Base-by-base conservation (phyloP, 1,284 basidiomycete genomes). In the Grifola frondosa region DNA sequence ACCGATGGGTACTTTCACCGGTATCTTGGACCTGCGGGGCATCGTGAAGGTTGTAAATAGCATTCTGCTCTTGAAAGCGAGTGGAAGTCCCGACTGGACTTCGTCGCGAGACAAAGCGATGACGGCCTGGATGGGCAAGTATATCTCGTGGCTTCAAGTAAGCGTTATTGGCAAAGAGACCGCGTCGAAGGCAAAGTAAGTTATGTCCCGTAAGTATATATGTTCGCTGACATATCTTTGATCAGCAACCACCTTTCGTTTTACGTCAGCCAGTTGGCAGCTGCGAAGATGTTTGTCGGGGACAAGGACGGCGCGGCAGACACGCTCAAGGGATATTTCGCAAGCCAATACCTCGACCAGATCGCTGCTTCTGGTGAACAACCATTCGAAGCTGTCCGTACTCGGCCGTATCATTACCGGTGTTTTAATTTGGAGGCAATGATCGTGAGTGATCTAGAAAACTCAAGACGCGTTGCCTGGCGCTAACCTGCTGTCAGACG, bases 391-490 rank as follows among this genome's bases (percentile, higher is more conserved):
- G 75, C 79, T 6, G 67, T 63, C 3, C 73, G 82, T 13, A 81
- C 80, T 3, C 68, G 77, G 13, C 79, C 81, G 5, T 84, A 77
- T 56, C 82, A 84, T 57, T 84, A 85, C 55, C 71, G 77, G 10
- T 71, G 73, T 15, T 84, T 81, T 63, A 85, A 85, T 53, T 64
- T 86, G 22, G 80, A 80, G 11, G 82, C 76, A 19, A 80, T 85
- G 76, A 80, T 84, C 75, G 79, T 53, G 43, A 52, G 50, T 44
- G 10, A 15, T 19, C 31, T 0, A 6, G 6, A 15, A 17, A 16
- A 10, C 9, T 15, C 16, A 17, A 23, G 3, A n/a, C 20, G 16
- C 15, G 21, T 34, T 7, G 22, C n/a, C 16, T 22, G 17, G n/a
- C 23, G n/a, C 11, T 44, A 3, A 36, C 32, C 10, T 29, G 3